Percentiles rank a stretch among this genome's conserved stretches.
Conservation (phyloP, 108 stramenopile genomes). For the Conticribra guillardii region DNA sequence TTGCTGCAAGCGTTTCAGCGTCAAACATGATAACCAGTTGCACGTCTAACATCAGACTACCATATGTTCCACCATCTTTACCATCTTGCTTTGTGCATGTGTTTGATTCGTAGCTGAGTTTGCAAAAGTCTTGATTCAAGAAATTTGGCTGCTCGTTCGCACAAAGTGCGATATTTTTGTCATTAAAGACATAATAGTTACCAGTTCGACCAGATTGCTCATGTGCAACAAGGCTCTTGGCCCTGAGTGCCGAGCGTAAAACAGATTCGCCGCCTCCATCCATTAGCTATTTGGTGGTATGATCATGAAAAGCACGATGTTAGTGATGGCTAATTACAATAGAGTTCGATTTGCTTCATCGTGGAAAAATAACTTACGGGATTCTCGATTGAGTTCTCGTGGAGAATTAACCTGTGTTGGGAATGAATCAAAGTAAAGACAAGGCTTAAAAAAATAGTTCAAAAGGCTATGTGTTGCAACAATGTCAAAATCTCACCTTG, state of each 20-base stretch:
- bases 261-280: constrained; percentile 47
- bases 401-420: constrained; percentile 29
- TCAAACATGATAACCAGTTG: constrained; percentile 42
- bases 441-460: background rate
- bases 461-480: too few species aligned
- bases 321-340: too few species aligned
- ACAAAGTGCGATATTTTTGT: constrained; percentile 47
- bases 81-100: constrained; percentile 24
- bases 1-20: constrained; percentile 23
- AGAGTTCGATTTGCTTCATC: too few species aligned
- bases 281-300: background rate
- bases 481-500: background rate
- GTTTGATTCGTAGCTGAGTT: constrained; percentile 39
- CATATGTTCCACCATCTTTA: constrained; percentile 2
- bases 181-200: constrained; percentile 31
- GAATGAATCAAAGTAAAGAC: too few species aligned
- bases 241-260: constrained; percentile 28
- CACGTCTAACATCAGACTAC: constrained; percentile 24
- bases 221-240: constrained; percentile 18
- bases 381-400: constrained; percentile 44
- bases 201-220: background rate
- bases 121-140: constrained; percentile 38
- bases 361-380: constrained; percentile 16
- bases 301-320: background rate
- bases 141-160: constrained; percentile 49